These are phyloP conservation scores for Rhododendron mucronatum DNA, from an alignment of 148 eudicot genomes.

Conservation along the genomic window DNA sequence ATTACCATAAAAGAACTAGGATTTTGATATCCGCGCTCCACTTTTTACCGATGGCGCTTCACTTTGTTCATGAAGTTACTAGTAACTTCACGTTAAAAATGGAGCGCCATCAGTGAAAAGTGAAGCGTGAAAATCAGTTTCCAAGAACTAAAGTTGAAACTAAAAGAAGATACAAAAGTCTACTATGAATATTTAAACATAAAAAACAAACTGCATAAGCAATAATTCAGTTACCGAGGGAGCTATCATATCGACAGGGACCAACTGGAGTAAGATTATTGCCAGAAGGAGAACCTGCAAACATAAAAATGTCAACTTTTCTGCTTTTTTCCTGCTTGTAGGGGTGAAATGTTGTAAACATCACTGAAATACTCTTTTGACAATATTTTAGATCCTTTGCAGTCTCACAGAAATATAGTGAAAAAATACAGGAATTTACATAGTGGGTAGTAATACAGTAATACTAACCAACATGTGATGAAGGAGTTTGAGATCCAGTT, in stretches of 20 bases:
- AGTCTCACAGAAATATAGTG: not conserved
- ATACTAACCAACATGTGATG: conserved; percentile 57
- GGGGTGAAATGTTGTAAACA: not conserved
- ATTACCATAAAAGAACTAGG: not conserved
- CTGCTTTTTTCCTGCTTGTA: not conserved
- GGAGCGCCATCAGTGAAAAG: no score
- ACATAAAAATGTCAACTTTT: conserved; percentile 6
- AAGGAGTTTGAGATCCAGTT: conserved; percentile 57
- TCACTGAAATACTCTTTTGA: not conserved
- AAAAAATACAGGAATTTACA: not conserved
- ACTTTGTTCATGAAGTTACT: no score
- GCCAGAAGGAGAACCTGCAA: conserved; percentile 82
- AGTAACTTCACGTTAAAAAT: no score
- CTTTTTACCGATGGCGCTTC: no score
- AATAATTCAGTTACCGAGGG: conserved; percentile 56
- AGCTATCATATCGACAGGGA: conserved; percentile 93
- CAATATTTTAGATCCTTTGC: not conserved
- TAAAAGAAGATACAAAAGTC: not conserved
- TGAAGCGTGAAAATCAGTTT: no score
- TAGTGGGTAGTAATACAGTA: not conserved
- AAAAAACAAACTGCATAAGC: not conserved
- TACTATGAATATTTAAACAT: not conserved
- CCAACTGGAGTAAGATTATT: conserved; percentile 74
- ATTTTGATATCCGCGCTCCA: no score
- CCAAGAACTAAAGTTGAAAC: not conserved